Base-by-base conservation (phyloP, 1,284 basidiomycete genomes). In the Amylostereum areolatum region DNA sequence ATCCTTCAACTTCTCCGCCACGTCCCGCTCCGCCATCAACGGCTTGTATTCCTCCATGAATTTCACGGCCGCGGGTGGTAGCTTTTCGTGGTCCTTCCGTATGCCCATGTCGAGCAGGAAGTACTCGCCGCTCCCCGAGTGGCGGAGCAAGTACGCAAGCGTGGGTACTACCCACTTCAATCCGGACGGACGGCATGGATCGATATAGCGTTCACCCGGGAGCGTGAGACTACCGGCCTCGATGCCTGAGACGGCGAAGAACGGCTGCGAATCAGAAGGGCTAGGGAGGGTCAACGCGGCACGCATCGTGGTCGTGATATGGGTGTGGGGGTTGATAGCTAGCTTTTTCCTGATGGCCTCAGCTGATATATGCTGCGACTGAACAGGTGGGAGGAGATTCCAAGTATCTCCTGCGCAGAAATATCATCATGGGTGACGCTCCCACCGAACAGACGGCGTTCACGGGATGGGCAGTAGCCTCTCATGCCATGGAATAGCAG, bases 61-160 rank as follows among this genome's bases (percentile, higher is more conserved):
- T 41, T 67, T 48, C 45, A 63, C 58, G 18, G 18, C 18, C 18
- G 18, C 41, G 28, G 57, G 72, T 0, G 76, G 70, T 37, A 69
- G 68, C 5, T 60, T 67, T n/a, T 72, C 60, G 59, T 67, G 62
- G 58, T 81, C 73, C 36, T 68, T 68, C 28, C 74, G 70, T 24
- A 74, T 67, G 12, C 79, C 78, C 10, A 81, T 68, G 55, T 81
- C 80, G 51, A 82, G 80, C 9, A 81, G 58, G 48, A 80, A 57
- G 36, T 65, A 68, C 33, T 66, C 59, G 7, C 61, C 59, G 24
- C 62, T 68, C 12, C 54, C 55, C 10, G 74, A 73, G 53, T 81
- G 76, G 8, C 66, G 66, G 43, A 82, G 61, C 44, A 72, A 68
- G 61, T 80, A 81, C 2, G 70, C 64, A 41, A 81, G 68, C 3